Percentiles rank a stretch among this genome's conserved stretches.
These are phyloP conservation scores for Hanseniaspora sp. DNA, from an alignment of 1,139 yeast species.

Conservation along the genomic window DNA sequence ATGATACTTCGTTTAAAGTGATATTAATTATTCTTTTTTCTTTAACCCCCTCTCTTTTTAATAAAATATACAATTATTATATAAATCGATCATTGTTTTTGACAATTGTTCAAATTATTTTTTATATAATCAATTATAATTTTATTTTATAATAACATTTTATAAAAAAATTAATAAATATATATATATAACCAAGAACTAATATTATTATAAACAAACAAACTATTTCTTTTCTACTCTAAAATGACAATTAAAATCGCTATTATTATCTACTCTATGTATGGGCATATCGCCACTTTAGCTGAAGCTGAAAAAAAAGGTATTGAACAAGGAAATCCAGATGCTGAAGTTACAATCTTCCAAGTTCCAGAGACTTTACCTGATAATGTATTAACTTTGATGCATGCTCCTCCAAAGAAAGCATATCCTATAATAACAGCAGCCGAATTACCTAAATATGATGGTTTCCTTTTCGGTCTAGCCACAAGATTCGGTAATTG, in stretches of 20 bases:
- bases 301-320: slow-evolving; percentile 66
- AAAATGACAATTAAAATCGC: slow-evolving; percentile 27
- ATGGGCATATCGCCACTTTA: slow-evolving; percentile 62
- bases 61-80: too few species aligned
- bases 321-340: slow-evolving; percentile 61
- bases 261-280: slow-evolving; percentile 69
- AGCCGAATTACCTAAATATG: slow-evolving; percentile 52
- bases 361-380: slow-evolving; percentile 74
- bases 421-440: slow-evolving; percentile 58
- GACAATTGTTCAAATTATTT: too few species aligned
- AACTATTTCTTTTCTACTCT: too few species aligned
- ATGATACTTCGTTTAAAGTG: too few species aligned
- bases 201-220: too few species aligned
- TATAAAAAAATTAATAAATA: too few species aligned
- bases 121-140: too few species aligned
- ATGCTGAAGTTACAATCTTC: slow-evolving; percentile 45
- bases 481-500: slow-evolving; percentile 77
- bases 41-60: too few species aligned
- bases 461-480: slow-evolving; percentile 67
- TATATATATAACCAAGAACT: background rate
- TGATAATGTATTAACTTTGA: slow-evolving; percentile 44
- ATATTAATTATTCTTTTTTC: too few species aligned
- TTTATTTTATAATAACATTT: too few species aligned
- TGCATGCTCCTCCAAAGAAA: slow-evolving; percentile 62
- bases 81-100: too few species aligned